Evolutionary conservation across 768 basidiomycete genomes (phyloP), one percentile per base, ranked within the genome.

Genomic region (Leccinum incarnatum): DNA sequence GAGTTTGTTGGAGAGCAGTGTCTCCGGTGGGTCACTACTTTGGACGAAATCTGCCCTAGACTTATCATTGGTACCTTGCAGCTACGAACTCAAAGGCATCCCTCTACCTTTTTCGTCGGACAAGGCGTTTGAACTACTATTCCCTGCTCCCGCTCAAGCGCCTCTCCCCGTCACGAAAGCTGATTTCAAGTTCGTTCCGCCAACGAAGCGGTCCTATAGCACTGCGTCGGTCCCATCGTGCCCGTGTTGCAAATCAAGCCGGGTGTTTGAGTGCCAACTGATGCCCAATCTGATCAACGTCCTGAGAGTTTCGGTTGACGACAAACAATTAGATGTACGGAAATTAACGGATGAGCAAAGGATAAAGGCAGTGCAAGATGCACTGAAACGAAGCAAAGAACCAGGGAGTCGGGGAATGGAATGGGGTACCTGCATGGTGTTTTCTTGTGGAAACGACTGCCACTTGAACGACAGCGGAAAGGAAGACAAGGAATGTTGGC

Each of bases 221-320:
- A 74, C 84, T 4, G 66, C 77, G 1, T 72, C 78, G 8, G 75
- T 94, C 30, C 84, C 88, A 0, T 60, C 72, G 0, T 98, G 96
- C 69, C 78, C 85, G 2, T 67, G 74, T 14, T 98, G 96, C 75
- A 75, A 78, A 37, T 78, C 82, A 3, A 76, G 75, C 47, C 82
- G 93, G 15, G 81, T 88, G 21, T 98, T 97, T 71, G 96, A 98
- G 71, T 90, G 90, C 66, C 96, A 98, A 72, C 78, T 98, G 54
- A 96, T 95, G 86, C 96, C 96, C 2, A 93, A 94, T 69, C 76
- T 98, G 54, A 94, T 98, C 71, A 91, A 91, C 53, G 75, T 92
- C 14, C 77, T 97, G 14, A 76, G 79, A 53, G 68, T 70, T 62
- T 69, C 64, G 40, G 46, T 51, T 19, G 59, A 60, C 36, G 67